A percentile compares a stretch with the other conserved stretches of the same genome.
phyloP scores from a whole-genome alignment of 805 yeast species.

The Ascoidea rubescens region DNA sequence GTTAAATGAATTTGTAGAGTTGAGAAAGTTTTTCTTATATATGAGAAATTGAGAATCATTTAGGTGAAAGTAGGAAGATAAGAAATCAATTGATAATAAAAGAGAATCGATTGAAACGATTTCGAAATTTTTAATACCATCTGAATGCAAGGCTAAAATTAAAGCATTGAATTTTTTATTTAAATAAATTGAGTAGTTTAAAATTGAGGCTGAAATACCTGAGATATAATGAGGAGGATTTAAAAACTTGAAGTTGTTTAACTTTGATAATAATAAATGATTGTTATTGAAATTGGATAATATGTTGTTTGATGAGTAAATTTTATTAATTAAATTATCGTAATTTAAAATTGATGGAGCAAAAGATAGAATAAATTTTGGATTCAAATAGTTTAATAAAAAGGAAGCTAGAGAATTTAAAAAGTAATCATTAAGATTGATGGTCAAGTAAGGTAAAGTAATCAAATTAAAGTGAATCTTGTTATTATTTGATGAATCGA shows the following conservation, averaged over 20 bases:
- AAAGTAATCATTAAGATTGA: not conserved
- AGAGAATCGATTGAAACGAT: slow-evolving; percentile 27
- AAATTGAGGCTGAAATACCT: slow-evolving; percentile 37
- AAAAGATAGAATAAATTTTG: slow-evolving; percentile 10
- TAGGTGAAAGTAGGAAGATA: not conserved
- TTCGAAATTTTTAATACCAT: slow-evolving; percentile 50
- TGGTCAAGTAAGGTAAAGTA: no score
- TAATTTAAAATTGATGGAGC: slow-evolving; percentile 24
- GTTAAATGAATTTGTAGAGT: no score
- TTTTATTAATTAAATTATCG: slow-evolving; percentile 7
- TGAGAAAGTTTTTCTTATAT: not conserved
- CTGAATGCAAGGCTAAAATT: slow-evolving; percentile 32
- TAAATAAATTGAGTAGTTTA: slow-evolving; percentile 13
- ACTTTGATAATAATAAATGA: slow-evolving; percentile 12
- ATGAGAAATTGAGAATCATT: not conserved
- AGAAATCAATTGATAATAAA: not conserved
- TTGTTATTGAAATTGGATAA: slow-evolving; percentile 6
- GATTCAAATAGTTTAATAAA: slow-evolving; percentile 12
- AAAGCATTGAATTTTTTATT: not conserved
- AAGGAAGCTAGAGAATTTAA: slow-evolving; percentile 5
- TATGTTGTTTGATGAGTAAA: not conserved
- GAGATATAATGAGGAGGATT: slow-evolving; percentile 51
- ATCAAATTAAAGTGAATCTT: no score
- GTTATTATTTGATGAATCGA: no score
- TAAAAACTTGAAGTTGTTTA: slow-evolving; percentile 18